Evolutionary conservation across 202 grass and related monocot genomes (phyloP), one percentile per base, ranked within the genome.

Genomic region (Elaeis oleifera): DNA sequence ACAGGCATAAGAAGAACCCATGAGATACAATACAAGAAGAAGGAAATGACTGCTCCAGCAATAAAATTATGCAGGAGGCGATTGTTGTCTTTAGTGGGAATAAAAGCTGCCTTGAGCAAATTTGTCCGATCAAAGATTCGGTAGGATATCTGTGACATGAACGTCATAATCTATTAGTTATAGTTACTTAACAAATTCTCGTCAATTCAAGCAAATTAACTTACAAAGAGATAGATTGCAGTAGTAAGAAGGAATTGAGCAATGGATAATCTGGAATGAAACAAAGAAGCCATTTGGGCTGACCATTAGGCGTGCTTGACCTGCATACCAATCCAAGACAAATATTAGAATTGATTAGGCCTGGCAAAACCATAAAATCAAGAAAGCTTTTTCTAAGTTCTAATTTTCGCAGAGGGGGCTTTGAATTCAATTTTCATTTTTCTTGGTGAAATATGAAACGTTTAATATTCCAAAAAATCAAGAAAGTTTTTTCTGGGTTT

Each of bases 251-350:
- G 64, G 70, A 84, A 65, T 84, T 84, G 55, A 84, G 70, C 49
- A 84, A 44, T 16, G 81, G 81, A 51, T 84, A 84, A 71, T 78
- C 66, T 49, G 81, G 81, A 73, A 84, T 78, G 58, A 84, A 78
- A 36, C 58, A 78, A 74, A 84, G 81, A 70, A 84, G 81, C 81
- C 75, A 75, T 54, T 78, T 84, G 17, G 81, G 81, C 44, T 78
- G 80, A 58, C 80, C 80, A 70, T 83, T 83, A 3, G 75, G 75
- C 70, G 66, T 61, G 51, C 70, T 27, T 22, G 80, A 74, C 74
- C 80, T 84, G 81, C 50, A 74, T 17, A 59, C 13, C 0, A 52
- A 36, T 32, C 48, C 7, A 4, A 58, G 29, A 23, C 18, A 48
- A 71, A 49, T 44, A 58, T 22, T 19, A 25, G 20, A 71, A 31